Conservation (phyloP, 169 alveolate species). For the Cryptosporidium ryanae region DNA sequence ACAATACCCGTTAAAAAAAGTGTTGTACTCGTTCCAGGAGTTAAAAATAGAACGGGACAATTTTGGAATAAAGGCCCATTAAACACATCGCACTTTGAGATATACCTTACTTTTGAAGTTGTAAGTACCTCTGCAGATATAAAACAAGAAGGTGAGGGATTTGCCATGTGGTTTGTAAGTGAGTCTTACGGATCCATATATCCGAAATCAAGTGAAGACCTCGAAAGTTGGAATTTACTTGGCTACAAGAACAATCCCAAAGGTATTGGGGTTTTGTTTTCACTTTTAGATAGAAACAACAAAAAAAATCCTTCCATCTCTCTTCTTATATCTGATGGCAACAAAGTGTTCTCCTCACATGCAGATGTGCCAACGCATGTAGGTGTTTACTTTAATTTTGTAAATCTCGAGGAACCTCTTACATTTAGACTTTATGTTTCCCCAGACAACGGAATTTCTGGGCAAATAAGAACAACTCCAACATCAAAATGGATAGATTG, state of each 20-base stretch:
- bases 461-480: slow-evolving; percentile 76
- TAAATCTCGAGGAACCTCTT: slow-evolving; percentile 41
- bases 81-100: slow-evolving; percentile 78
- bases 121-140: slow-evolving; percentile 46
- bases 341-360: background rate
- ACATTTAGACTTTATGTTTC: slow-evolving; percentile 77
- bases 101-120: slow-evolving; percentile 78
- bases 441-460: slow-evolving; percentile 76
- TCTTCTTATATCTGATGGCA: slow-evolving; percentile 61
- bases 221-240: slow-evolving; percentile 75
- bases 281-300: slow-evolving; percentile 71
- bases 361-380: slow-evolving; percentile 55
- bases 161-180: slow-evolving; percentile 80
- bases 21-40: slow-evolving; percentile 79
- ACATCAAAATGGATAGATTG: slow-evolving; percentile 78
- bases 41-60: slow-evolving; percentile 79
- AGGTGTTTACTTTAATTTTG: slow-evolving; percentile 64
- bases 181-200: slow-evolving; percentile 76
- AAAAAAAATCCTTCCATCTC: slow-evolving; percentile 80
- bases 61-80: slow-evolving; percentile 80
- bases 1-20: slow-evolving; percentile 78
- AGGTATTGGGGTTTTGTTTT: slow-evolving; percentile 80
- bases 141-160: slow-evolving; percentile 76
- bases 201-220: slow-evolving; percentile 77
- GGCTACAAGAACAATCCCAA: slow-evolving; percentile 80